Percentiles rank a stretch among this genome's conserved stretches.
phyloP scores from a whole-genome alignment of 495 filamentous ascomycete species.

The Aspergillus baeticus region DNA sequence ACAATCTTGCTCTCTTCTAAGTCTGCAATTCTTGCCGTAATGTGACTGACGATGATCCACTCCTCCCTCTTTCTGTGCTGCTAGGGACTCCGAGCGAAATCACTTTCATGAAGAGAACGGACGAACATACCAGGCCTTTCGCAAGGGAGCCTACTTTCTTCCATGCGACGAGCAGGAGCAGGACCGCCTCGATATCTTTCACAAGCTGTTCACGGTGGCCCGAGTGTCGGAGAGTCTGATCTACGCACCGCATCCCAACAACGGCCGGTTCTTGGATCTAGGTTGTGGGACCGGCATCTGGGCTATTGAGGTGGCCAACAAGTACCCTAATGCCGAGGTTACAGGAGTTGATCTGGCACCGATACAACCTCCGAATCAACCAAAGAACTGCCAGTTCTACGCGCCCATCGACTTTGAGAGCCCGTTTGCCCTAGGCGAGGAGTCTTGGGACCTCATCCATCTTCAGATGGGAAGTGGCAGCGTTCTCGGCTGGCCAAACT shows the following conservation, averaged over 20 bases:
- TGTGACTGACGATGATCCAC: slow-evolving; percentile 20
- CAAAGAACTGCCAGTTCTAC: slow-evolving; percentile 66
- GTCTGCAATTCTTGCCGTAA: background rate
- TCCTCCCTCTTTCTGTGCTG: background rate
- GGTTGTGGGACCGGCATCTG: slow-evolving; percentile 92
- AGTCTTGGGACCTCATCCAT: slow-evolving; percentile 85
- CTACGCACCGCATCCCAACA: slow-evolving; percentile 50
- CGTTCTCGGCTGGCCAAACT: slow-evolving; percentile 70
- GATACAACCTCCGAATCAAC: slow-evolving; percentile 76
- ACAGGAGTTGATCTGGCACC: slow-evolving; percentile 74
- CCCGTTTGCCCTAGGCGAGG: slow-evolving; percentile 72
- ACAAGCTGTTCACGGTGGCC: slow-evolving; percentile 70
- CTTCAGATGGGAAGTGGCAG: slow-evolving; percentile 79
- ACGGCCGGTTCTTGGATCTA: slow-evolving; percentile 69
- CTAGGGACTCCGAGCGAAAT: slow-evolving; percentile 36
- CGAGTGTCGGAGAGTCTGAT: slow-evolving; percentile 53
- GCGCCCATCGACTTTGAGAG: slow-evolving; percentile 74
- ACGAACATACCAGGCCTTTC: slow-evolving; percentile 48
- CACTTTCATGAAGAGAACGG: slow-evolving; percentile 45
- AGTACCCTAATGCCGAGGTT: slow-evolving; percentile 62
- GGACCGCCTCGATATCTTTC: slow-evolving; percentile 76
- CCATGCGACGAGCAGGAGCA: slow-evolving; percentile 62
- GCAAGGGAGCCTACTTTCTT: slow-evolving; percentile 47
- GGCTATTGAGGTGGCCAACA: slow-evolving; percentile 80
- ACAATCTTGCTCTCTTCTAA: background rate